Base-by-base conservation (phyloP, 1,139 yeast genomes). In the Nematodospora anomalae region DNA sequence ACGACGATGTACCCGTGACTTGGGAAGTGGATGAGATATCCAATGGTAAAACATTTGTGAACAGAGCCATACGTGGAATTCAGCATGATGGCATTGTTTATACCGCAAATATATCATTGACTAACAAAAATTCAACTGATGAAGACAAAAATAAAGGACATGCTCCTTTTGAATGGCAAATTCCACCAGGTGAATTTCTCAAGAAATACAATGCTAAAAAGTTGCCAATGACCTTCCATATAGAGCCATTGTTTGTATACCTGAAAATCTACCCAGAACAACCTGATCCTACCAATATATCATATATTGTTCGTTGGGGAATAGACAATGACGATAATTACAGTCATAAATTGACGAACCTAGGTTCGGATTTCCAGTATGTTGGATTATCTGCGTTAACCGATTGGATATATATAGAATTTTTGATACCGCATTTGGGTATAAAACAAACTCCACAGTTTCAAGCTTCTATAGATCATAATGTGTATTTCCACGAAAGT, bases 381-480 rank as follows among this genome's bases (percentile, higher is more conserved):
- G 79, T 74, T 16, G 86, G 84, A 0, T 53, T 83, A 35, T 81
- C 83, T 1, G 76, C 76, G 36, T 61, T 82, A 16, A 71, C 84
- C 0, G 92, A 84, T 55, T 70, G 80, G 11, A 68, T 74, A 41
- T 68, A 26, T 35, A 49, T 35, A 7, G 74, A 80, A 29, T 53
- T 23, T 50, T 50, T n/a, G 31, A 45, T 18, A 40, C 50, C 12
- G 35, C 16, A 48, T 44, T 38, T 54, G 60, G 42, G 49, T 55
- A 41, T 28, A 37, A 26, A 52, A 50, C 26, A 37, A 44, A 10
- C 52, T 53, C 42, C 66, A 2, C 33, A 62, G 35, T 67, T 68
- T 43, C 58, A 66, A 4, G 82, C 80, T 7, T 78, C 85, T 7
- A 59, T 84, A 45, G 90, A 83, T 49, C 89, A 83, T 51, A 62